A percentile compares a stretch with the other conserved stretches of the same genome.
These are phyloP conservation scores for Glycine tomentella DNA, from an alignment of 306 rosid species.

Conservation along the genomic window DNA sequence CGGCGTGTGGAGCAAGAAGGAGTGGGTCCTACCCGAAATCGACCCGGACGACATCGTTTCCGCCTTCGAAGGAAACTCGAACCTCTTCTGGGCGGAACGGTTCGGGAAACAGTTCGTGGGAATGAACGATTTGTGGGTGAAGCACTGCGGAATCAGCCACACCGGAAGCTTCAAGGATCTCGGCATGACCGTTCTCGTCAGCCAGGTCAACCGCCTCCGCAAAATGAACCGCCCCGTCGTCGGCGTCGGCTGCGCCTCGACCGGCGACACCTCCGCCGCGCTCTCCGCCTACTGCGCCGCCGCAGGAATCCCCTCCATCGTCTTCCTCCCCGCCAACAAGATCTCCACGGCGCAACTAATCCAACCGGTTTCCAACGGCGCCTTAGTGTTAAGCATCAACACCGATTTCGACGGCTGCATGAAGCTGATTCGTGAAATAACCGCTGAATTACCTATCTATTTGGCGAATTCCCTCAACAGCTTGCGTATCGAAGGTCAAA, in stretches of 20 bases:
- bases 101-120: constrained; percentile 75
- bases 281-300: constrained; percentile 84
- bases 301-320: constrained; percentile 83
- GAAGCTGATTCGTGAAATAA: constrained; percentile 82
- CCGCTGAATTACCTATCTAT: constrained; percentile 76
- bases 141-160: constrained; percentile 84
- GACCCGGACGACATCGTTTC: constrained; percentile 71
- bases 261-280: constrained; percentile 85
- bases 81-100: constrained; percentile 90
- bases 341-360: constrained; percentile 84
- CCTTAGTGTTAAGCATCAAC: constrained; percentile 75
- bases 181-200: constrained; percentile 83
- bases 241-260: constrained; percentile 86
- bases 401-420: constrained; percentile 88
- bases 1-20: constrained; percentile 93
- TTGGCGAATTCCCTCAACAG: constrained; percentile 85
- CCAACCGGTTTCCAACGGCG: constrained; percentile 83
- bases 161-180: constrained; percentile 84
- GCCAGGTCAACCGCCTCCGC: constrained; percentile 80
- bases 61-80: constrained; percentile 86
- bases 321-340: constrained; percentile 82
- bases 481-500: constrained; percentile 81
- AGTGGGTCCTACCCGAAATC: constrained; percentile 89
- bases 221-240: constrained; percentile 66
- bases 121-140: constrained; percentile 91